Conservation (phyloP, 352 stramenopile species). For the Aphanomyces invadans region DNA sequence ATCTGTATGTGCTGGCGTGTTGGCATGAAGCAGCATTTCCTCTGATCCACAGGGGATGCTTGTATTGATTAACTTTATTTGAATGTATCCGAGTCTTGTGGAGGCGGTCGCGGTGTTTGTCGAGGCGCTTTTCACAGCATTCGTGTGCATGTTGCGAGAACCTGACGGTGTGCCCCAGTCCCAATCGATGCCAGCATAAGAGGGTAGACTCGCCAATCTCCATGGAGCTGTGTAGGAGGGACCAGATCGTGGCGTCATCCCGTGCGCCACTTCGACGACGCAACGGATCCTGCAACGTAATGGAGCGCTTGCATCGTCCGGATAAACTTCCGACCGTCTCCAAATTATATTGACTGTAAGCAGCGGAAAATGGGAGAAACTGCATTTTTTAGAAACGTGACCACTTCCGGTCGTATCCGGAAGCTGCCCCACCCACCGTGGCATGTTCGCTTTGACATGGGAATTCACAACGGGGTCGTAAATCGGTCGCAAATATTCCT, state of each 20-base stretch:
- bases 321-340: background rate
- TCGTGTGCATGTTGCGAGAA: too few relatives aligned
- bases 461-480: background rate
- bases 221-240: background rate
- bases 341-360: background rate
- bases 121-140: too few relatives aligned
- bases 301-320: background rate
- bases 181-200: too few relatives aligned
- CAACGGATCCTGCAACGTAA: too few relatives aligned
- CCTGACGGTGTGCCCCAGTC: too few relatives aligned
- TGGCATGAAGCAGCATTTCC: too few relatives aligned
- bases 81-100: too few relatives aligned
- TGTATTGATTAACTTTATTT: background rate
- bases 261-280: too few relatives aligned
- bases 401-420: background rate
- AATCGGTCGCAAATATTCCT: background rate
- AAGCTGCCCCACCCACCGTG: background rate
- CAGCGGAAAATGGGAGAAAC: background rate
- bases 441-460: background rate
- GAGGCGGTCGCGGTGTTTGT: too few relatives aligned
- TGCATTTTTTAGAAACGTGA: background rate
- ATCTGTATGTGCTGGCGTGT: conserved; percentile 72
- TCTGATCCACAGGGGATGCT: background rate
- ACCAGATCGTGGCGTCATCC: too few relatives aligned
- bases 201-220: too few relatives aligned